These are phyloP conservation scores for Salinomyces thailandicus DNA, from an alignment of 2,329 filamentous ascomycete genomes.

Conservation along the genomic window DNA sequence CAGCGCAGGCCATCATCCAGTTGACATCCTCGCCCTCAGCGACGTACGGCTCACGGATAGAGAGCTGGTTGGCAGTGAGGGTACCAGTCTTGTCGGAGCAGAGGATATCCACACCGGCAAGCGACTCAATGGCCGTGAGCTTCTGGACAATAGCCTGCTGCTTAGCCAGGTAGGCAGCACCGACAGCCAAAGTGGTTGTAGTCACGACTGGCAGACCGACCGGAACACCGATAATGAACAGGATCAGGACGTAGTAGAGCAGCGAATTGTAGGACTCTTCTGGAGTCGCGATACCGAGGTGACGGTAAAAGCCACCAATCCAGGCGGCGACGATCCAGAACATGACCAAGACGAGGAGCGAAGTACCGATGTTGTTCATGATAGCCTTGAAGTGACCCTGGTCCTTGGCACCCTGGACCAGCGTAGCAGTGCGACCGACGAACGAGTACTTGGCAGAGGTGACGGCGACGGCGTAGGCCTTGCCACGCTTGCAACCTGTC, in stretches of 20 bases:
- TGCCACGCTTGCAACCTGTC: conserved; percentile 71
- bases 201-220: conserved; percentile 72
- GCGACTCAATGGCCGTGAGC: conserved; percentile 66
- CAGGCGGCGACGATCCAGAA: conserved; percentile 65
- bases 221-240: conserved; percentile 68
- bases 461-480: conserved; percentile 59
- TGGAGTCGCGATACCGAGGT: conserved; percentile 52
- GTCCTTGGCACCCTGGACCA: conserved; percentile 66
- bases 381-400: conserved; percentile 72
- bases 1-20: conserved; percentile 76
- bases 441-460: conserved; percentile 62
- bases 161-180: conserved; percentile 65
- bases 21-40: conserved; percentile 68
- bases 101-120: conserved; percentile 65
- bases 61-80: conserved; percentile 63
- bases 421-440: conserved; percentile 63
- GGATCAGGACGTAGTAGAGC: conserved; percentile 57
- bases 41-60: conserved; percentile 66
- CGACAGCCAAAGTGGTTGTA: conserved; percentile 66
- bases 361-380: conserved; percentile 71
- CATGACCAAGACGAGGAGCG: conserved; percentile 64
- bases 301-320: conserved; percentile 70
- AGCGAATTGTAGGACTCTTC: conserved; percentile 51
- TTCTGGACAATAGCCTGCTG: conserved; percentile 73
- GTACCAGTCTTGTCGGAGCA: conserved; percentile 79